Evolutionary conservation across 805 yeast species (phyloP), one percentile per base, ranked within the genome.

Genomic region (Saturnispora besseyi): DNA sequence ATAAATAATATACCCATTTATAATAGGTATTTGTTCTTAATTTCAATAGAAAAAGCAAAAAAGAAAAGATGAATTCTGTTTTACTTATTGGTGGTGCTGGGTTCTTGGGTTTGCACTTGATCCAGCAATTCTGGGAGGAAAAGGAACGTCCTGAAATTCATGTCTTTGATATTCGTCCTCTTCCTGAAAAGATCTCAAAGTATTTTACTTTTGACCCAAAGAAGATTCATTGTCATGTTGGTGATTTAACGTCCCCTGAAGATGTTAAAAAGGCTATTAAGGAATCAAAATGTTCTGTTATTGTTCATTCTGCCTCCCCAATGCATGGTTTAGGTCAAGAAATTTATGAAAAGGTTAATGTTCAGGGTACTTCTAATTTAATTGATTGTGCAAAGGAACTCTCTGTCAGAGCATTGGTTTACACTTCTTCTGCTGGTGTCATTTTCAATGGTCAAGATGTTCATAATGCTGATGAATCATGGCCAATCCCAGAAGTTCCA

Each of bases 361-460:
- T 93, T 30, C 77, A 79, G 43, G 99, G 99, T 40, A 93, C 99
- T 1, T 70, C 72, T 50, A 87, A 82, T 54, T 75, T 93, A 33
- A 68, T 91, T 38, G 70, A 76, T 43, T 83, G 82, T 45, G 80
- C 90, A 42, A 72, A 77, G 57, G 70, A 69, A 43, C 59, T 70
- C 42, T 53, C 56, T 2, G 74, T 81, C 8, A 75, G 75, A 53
- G 91, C 90, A 0, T 71, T 93, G 36, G 95, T 93, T 2, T 93
- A 90, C 69, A 93, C 99, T 1, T 90, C 97, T 0, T 87, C 96
- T 2, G 98, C 99, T 0, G 97, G 99, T 56, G 99, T 93, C 28
- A 84, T 90, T 31, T 93, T 93, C 72, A 87, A 91, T 63, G 99
- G 99, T n/a, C 84, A 80, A 53, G 96, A 91, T 61, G 74, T 93